A percentile compares a stretch with the other conserved stretches of the same genome.
Conservation (phyloP, 805 yeast species). For the Saccharomycopsis sp. region DNA sequence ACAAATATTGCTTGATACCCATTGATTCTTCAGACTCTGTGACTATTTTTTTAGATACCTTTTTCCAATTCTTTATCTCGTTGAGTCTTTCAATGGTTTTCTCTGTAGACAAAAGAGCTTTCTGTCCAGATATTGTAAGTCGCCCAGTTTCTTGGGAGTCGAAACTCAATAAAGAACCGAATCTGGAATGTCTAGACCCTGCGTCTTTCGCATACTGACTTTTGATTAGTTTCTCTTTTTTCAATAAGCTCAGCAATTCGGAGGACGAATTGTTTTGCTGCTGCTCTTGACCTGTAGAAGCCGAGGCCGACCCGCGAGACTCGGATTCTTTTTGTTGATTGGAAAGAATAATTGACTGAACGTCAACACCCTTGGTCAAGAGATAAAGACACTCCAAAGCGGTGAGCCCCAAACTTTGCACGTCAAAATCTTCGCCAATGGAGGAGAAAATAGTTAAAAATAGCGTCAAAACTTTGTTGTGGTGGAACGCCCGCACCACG, state of each 20-base stretch:
- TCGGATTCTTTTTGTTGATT: neutral
- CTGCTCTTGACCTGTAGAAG: slow-evolving; percentile 24
- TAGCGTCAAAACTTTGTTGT: slow-evolving; percentile 67
- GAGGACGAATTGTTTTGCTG: slow-evolving; percentile 31
- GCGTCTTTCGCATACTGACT: slow-evolving; percentile 41
- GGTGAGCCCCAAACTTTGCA: slow-evolving; percentile 50
- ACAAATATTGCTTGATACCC: slow-evolving; percentile 29
- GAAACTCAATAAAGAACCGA: slow-evolving; percentile 79
- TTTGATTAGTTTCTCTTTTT: slow-evolving; percentile 52
- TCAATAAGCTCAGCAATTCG: slow-evolving; percentile 45
- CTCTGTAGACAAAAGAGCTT: slow-evolving; percentile 44
- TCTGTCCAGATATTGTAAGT: slow-evolving; percentile 68
- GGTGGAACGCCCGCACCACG: slow-evolving; percentile 51
- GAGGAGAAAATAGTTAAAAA: slow-evolving; percentile 65
- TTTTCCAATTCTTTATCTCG: slow-evolving; percentile 57
- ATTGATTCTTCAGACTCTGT: slow-evolving; percentile 20
- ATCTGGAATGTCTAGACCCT: slow-evolving; percentile 78
- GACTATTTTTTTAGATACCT: slow-evolving; percentile 25
- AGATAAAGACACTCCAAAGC: slow-evolving; percentile 65
- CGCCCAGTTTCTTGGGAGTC: slow-evolving; percentile 53
- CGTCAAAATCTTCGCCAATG: slow-evolving; percentile 57
- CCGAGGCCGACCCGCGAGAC: neutral
- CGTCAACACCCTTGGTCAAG: slow-evolving; percentile 51
- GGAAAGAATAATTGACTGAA: slow-evolving; percentile 23
- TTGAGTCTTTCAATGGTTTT: slow-evolving; percentile 62